Conservation (phyloP, 768 basidiomycete species). For the Xerocomus brunneocitrinus region DNA sequence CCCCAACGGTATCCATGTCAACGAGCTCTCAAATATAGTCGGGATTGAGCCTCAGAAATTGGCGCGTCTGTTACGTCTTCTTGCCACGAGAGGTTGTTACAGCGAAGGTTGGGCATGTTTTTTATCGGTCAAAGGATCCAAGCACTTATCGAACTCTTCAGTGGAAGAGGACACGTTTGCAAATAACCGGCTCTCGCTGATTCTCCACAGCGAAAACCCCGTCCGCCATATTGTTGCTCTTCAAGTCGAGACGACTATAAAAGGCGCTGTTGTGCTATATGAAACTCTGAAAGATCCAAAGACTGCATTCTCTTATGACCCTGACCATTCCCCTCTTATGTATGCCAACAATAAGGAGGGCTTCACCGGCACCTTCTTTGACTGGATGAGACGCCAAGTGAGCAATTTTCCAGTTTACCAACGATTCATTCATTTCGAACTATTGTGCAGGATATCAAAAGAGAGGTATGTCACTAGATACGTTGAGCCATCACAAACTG, state of each 20-base stretch:
- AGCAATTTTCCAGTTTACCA: background rate
- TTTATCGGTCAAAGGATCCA: background rate
- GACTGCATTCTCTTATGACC: constrained; percentile 16
- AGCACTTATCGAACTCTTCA: constrained; percentile 3
- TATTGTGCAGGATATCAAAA: constrained; percentile 10
- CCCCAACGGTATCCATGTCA: constrained; percentile 30
- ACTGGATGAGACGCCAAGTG: constrained; percentile 23
- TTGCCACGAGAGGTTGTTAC: constrained; percentile 29
- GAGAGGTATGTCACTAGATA: constrained; percentile 13
- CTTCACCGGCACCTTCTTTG: constrained; percentile 21
- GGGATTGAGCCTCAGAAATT: constrained; percentile 27
- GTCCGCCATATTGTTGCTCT: constrained; percentile 16
- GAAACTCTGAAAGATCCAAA: constrained; percentile 26
- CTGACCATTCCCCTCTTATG: constrained; percentile 21
- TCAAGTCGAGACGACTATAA: constrained; percentile 16
- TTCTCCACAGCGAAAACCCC: constrained; percentile 23
- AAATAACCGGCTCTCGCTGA: constrained; percentile 32
- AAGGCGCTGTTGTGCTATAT: constrained; percentile 19
- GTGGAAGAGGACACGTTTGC: constrained; percentile 30
- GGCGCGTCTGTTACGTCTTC: constrained; percentile 26
- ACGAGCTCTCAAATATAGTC: constrained; percentile 22
- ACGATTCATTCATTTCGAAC: background rate
- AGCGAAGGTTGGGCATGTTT: constrained; percentile 26
- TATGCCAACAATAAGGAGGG: constrained; percentile 16
- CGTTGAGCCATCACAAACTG: background rate